Evolutionary conservation across 129 eudicot genomes (phyloP), one percentile per base, ranked within the genome.

Genomic region (Smallanthus sonchifolius): DNA sequence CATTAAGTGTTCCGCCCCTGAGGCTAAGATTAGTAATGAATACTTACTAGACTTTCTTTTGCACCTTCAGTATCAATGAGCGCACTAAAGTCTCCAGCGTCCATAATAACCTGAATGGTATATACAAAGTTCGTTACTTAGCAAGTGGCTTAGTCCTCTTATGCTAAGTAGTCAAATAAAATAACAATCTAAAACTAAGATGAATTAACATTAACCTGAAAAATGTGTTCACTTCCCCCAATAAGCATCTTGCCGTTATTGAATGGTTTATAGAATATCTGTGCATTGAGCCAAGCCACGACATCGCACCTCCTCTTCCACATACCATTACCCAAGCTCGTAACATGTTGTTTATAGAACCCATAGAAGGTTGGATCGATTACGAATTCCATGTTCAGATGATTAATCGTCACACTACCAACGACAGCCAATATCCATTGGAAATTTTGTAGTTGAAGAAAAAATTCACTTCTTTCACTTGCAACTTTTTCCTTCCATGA

Each of bases 401-500:
- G 16, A 43, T 42, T n/a, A n/a, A n/a, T 14, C 35, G 72, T 43
- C 56, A 20, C 15, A 8, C 19, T 17, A 28, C 72, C 72, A 43
- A 28, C 28, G 38, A 67, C 72, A 13, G 20, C 72, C 37, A 67
- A 43, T 45, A 67, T 19, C 55, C 72, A 67, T 2, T 19, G 51
- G 16, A 20, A 42, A 8, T 67, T 43, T 2, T 67, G 55, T 44
- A 67, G 8, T 67, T 67, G 72, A 24, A 67, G 55, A 43, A 67
- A 67, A 24, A 42, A 42, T 11, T 67, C 56, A 4, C 20, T 42
- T 67, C 72, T 67, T 24, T 67, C 38, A 39, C 30, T 65, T 2
- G n/a, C 19, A 66, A 42, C 55, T 24, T 66, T 42, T 43, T 66
- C 71, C 28, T 40, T 40, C 71, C 71, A 63, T 63, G 69, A 63